Percentiles rank a stretch among this genome's conserved stretches.
These are phyloP conservation scores for Schoenoplectus triqueter DNA, from an alignment of 202 grass and related monocot genomes.

Conservation along the genomic window DNA sequence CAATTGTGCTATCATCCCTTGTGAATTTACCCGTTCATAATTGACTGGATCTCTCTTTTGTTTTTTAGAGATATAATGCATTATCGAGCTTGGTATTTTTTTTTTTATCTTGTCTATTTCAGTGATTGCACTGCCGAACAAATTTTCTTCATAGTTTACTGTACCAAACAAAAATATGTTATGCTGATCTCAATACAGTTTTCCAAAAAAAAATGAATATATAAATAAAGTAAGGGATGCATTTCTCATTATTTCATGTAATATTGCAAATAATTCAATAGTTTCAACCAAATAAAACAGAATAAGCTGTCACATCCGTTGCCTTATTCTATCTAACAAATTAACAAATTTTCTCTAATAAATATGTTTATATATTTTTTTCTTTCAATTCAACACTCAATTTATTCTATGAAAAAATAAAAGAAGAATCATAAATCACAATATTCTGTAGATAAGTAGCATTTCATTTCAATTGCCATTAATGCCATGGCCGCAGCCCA, in stretches of 20 bases:
- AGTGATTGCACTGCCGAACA: no score
- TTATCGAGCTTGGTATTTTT: no score
- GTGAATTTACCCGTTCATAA: no score
- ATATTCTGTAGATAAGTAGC: not conserved
- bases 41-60: no score
- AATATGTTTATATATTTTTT: not conserved
- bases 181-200: not conserved
- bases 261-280: slow-evolving; percentile 8
- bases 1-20: no score
- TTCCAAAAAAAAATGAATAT: not conserved
- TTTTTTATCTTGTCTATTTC: no score
- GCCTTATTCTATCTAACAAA: not conserved
- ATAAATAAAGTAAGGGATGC: not conserved
- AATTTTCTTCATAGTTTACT: no score
- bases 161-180: no score
- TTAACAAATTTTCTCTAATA: not conserved
- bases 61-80: no score
- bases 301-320: not conserved
- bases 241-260: not conserved
- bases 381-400: not conserved
- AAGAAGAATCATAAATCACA: slow-evolving; percentile 6
- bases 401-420: not conserved
- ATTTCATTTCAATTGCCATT: slow-evolving; percentile 2
- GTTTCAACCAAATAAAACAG: slow-evolving; percentile 11
- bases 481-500: slow-evolving; percentile 38